Evolutionary conservation across 345 rosid genomes (phyloP).

Genomic region (Acer saccharum): DNA sequence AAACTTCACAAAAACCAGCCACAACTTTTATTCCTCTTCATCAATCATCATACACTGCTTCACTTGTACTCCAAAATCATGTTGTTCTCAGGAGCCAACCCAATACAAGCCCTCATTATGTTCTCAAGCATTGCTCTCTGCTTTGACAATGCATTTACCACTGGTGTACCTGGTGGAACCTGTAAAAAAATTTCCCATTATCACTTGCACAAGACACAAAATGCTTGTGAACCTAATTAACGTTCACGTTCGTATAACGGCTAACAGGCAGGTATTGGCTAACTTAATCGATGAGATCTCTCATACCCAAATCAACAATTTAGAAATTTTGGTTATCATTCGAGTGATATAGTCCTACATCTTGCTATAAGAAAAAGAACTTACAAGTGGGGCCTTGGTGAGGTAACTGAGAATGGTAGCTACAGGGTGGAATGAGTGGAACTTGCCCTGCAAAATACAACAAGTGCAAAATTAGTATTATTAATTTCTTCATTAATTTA

Average conservation of each 20-base stretch:
- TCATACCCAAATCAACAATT: no score
- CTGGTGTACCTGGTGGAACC: conserved; percentile 97
- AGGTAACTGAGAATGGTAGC: conserved; percentile 98
- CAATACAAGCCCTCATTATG: conserved; percentile 89
- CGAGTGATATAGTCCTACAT: no score
- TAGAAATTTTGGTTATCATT: neutral
- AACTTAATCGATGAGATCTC: neutral
- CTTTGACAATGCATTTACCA: conserved; percentile 93
- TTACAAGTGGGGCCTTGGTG: conserved; percentile 96
- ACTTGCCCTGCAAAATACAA: conserved; percentile 63
- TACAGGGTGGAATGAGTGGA: conserved; percentile 97
- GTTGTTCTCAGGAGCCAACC: conserved; percentile 96
- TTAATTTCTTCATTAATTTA: neutral
- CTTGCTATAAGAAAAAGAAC: conserved; percentile 14
- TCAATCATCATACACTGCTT: conserved; percentile 1
- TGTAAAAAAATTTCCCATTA: conserved; percentile 23
- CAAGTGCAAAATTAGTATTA: neutral
- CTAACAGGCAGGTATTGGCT: neutral
- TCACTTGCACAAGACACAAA: neutral
- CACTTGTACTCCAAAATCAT: conserved; percentile 99
- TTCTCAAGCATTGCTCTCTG: conserved; percentile 99
- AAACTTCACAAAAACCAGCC: conserved; percentile 1
- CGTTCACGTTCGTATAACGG: neutral
- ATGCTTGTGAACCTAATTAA: neutral
- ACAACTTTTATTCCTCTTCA: conserved; percentile 18